These are phyloP conservation scores for Bolboschoenoplectus hybrid DNA, from an alignment of 202 grass and related monocot species.

Conservation along the genomic window DNA sequence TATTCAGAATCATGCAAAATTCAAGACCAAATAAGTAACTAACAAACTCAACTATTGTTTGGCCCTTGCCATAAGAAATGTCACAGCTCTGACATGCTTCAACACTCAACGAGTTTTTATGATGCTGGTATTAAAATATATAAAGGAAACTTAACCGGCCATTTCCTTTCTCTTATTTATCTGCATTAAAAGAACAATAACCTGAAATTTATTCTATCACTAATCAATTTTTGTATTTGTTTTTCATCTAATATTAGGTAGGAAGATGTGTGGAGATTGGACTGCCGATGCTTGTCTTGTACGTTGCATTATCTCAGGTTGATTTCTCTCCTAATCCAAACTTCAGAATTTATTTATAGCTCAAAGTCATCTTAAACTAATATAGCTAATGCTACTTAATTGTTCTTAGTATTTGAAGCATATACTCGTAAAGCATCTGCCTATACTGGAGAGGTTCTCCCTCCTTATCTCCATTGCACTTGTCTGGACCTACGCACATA, in stretches of 20 bases:
- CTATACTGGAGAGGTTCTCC: conserved; percentile 88
- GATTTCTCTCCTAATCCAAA: conserved; percentile 27
- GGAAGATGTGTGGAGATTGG: conserved; percentile 97
- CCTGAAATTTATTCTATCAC: not conserved
- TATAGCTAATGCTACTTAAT: conserved; percentile 7
- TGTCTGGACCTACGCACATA: conserved; percentile 85
- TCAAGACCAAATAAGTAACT: not conserved
- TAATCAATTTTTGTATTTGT: not conserved
- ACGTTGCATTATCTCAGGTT: conserved; percentile 84
- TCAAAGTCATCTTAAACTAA: not conserved
- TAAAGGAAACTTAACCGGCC: not conserved
- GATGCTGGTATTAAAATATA: conserved; percentile 13
- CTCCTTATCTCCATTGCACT: conserved; percentile 73
- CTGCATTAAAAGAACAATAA: not conserved
- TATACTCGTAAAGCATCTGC: conserved; percentile 63
- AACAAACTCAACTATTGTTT: conserved; percentile 1
- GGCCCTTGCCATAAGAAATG: not conserved
- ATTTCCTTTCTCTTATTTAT: not conserved
- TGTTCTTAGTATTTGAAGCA: conserved; percentile 83
- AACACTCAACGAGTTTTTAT: not conserved
- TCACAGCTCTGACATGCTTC: not conserved
- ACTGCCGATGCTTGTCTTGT: conserved; percentile 80
- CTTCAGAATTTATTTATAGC: not conserved
- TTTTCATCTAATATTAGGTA: conserved; percentile 51
- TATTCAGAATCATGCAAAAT: conserved; percentile 5